Conservation (phyloP, 805 yeast species). For the Suhomyces vadensis region DNA sequence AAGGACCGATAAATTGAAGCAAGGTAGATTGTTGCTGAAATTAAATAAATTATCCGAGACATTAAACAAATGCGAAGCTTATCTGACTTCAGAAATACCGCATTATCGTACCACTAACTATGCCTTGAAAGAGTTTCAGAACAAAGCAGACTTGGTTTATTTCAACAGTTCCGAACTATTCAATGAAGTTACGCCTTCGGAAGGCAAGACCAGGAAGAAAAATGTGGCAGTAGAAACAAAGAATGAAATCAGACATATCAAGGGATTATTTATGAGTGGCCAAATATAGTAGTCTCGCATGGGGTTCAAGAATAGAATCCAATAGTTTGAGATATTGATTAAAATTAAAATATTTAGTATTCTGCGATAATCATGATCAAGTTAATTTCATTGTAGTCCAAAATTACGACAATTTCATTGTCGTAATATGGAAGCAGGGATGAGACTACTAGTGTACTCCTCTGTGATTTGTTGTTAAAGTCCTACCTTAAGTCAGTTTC, state of each 20-base stretch:
- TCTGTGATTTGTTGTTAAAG: no score
- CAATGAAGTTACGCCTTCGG: constrained; percentile 11
- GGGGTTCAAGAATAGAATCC: no score
- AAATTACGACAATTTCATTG: no score
- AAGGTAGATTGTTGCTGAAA: constrained; percentile 22
- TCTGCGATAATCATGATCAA: no score
- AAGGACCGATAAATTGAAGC: constrained; percentile 27
- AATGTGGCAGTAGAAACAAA: constrained; percentile 36
- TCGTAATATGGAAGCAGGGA: no score
- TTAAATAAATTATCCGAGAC: constrained; percentile 22
- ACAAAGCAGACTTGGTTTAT: constrained; percentile 34
- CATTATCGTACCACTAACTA: constrained; percentile 32
- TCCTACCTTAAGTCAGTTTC: no score
- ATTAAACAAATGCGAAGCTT: constrained; percentile 29
- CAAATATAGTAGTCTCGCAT: no score
- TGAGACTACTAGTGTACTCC: no score
- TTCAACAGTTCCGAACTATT: constrained; percentile 36
- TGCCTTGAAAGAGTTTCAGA: constrained; percentile 36
- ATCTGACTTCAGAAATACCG: constrained; percentile 30
- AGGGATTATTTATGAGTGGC: constrained; percentile 48
- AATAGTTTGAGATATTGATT: no score
- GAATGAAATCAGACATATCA: constrained; percentile 41
- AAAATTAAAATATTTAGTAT: no score
- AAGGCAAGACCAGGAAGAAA: constrained; percentile 18
- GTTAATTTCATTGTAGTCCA: no score